Percentiles rank a stretch among this genome's conserved stretches.
phyloP scores from a whole-genome alignment of 352 stramenopile species.

The Pythium biforme region DNA sequence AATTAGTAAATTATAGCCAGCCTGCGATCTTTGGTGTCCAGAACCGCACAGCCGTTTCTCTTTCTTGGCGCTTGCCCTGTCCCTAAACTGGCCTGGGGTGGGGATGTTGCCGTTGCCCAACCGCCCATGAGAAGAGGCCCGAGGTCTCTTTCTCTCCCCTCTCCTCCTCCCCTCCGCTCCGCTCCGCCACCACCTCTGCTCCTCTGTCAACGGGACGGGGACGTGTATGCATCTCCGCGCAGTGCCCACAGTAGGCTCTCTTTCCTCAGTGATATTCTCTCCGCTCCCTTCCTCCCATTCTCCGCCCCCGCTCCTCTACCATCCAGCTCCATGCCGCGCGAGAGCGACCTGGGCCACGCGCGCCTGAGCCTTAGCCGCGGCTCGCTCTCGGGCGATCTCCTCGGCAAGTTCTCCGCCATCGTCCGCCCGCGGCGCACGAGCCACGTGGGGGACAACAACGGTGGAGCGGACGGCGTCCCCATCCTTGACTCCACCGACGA shows the following conservation, averaged over 20 bases:
- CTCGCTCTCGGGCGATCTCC: conserved; percentile 42
- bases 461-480: neutral
- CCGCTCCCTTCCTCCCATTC: neutral
- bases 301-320: neutral
- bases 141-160: neutral
- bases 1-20: neutral
- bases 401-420: conserved; percentile 51
- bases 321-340: neutral
- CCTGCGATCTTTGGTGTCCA: conserved; percentile 14
- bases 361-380: conserved; percentile 23
- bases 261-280: neutral
- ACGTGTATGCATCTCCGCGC: neutral
- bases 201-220: neutral
- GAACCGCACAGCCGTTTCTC: conserved; percentile 26
- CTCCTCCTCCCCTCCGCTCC: neutral
- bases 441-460: conserved; percentile 25
- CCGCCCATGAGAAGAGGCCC: conserved; percentile 1
- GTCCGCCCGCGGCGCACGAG: conserved; percentile 38
- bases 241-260: neutral
- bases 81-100: neutral
- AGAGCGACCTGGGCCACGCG: conserved; percentile 28
- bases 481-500: no score
- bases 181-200: neutral
- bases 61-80: conserved; percentile 5
- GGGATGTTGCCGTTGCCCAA: conserved; percentile 19